These are phyloP conservation scores for Pseudomicrostroma phylloplanum DNA, from an alignment of 1,284 basidiomycete species.

Conservation along the genomic window DNA sequence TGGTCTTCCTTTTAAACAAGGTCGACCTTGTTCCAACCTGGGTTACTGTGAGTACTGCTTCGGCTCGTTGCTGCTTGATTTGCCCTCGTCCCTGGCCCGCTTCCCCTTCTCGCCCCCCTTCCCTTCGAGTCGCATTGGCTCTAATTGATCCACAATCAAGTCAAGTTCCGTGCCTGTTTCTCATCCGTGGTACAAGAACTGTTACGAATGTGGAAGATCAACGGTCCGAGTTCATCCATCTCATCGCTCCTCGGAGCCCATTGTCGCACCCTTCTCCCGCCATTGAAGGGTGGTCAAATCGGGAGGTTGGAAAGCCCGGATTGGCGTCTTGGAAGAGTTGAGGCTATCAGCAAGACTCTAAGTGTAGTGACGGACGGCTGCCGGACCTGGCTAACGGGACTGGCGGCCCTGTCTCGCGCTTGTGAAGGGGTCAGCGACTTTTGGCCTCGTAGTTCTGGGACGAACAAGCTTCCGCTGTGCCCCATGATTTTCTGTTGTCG, in stretches of 20 bases:
- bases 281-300: constrained; percentile 45
- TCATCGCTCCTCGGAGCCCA: constrained; percentile 47
- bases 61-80: constrained; percentile 1
- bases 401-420: not conserved
- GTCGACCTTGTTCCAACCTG: constrained; percentile 97
- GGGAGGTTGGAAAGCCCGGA: constrained; percentile 34
- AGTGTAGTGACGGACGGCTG: no score
- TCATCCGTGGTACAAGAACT: constrained; percentile 50
- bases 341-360: constrained; percentile 13
- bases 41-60: constrained; percentile 74
- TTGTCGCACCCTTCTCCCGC: constrained; percentile 40
- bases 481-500: constrained; percentile 11
- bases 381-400: no score
- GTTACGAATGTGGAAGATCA: constrained; percentile 63
- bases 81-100: constrained; percentile 8
- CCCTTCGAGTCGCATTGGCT: constrained; percentile 12
- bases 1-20: constrained; percentile 96
- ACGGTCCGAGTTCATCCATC: constrained; percentile 53
- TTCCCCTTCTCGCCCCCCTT: constrained; percentile 11
- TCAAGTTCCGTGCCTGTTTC: constrained; percentile 45
- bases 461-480: constrained; percentile 25
- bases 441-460: constrained; percentile 42
- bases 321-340: constrained; percentile 45
- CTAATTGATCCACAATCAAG: constrained; percentile 40
- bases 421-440: not conserved